Base-by-base conservation (phyloP, 257 asterid genomes). In the Galeopsis tetrahit region DNA sequence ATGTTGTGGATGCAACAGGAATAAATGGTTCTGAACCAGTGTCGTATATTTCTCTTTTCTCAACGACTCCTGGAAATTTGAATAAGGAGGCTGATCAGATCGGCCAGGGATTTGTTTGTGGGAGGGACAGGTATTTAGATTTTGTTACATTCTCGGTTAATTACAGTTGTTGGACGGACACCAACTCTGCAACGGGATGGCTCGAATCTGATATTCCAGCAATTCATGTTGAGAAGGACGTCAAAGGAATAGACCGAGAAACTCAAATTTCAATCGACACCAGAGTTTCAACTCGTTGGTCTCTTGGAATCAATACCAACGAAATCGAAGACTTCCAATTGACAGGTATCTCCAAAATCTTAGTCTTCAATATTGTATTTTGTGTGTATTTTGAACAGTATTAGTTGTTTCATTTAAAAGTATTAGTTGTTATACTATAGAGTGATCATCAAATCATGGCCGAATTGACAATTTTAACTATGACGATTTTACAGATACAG, bases 61-160 rank as follows among this genome's bases (percentile, higher is more conserved):
- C 99, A 33, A 79, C 85, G 0, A 92, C 97, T 72, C 95, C 98
- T 3, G 99, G 99, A 71, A 85, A 82, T 72, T 84, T 94, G 87
- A 62, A 42, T 2, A 85, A 82, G 80, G 99, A 90, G 78, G 96
- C 85, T 49, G 85, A 79, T 66, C 78, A 81, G 56, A 90, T 92
- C 2, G 96, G 97, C 13, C 87, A 89, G 79, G 96, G 87, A 63
- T 79, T 92, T 78, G 79, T 80, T 42, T 94, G 99, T 59, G 96
- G 97, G 32, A 80, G 76, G 70, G 90, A 86, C 66, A 83, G 82
- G 75, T 78, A 70, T 68, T 65, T 84, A 42, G 99, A 94, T 82
- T 92, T 88, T 35, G 97, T 94, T 15, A 94, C 95, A 3, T 94
- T 91, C 74, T 81, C 89, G 1, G 96, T 84, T 57, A 84, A 88